These are phyloP conservation scores for Neopestalotiopsis sp. DNA, from an alignment of 2,329 filamentous ascomycete genomes.

Conservation along the genomic window DNA sequence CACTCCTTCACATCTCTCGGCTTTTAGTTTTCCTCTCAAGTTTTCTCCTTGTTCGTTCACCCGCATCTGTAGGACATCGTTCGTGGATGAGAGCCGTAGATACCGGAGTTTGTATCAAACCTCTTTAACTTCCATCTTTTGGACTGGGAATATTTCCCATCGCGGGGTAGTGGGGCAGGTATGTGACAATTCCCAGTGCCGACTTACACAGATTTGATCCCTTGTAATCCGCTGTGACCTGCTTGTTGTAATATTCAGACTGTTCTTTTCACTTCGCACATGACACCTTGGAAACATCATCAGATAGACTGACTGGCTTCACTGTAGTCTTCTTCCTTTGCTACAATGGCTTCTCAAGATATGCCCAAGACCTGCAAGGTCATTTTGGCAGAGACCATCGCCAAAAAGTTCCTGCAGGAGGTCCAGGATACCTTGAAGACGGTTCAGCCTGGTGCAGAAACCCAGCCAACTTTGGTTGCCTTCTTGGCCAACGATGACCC, in stretches of 20 bases:
- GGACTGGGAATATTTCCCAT: not conserved
- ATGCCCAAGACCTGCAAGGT: conserved; percentile 84
- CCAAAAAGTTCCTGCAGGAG: conserved; percentile 79
- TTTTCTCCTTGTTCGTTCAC: conserved; percentile 8
- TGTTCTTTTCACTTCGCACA: not conserved
- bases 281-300: not conserved
- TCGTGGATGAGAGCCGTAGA: not conserved
- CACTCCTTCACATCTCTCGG: conserved; percentile 26
- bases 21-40: conserved; percentile 6
- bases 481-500: conserved; percentile 94
- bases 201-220: not conserved
- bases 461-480: conserved; percentile 80
- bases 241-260: not conserved
- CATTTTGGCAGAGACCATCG: conserved; percentile 85
- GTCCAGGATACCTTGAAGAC: conserved; percentile 77
- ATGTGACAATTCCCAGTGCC: conserved; percentile 12
- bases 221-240: not conserved
- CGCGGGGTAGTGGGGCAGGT: conserved; percentile 24
- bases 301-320: not conserved
- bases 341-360: conserved; percentile 43
- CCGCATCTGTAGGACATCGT: not conserved
- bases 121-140: not conserved
- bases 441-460: conserved; percentile 61
- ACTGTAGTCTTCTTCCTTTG: not conserved
- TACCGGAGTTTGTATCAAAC: not conserved